A percentile compares a stretch with the other conserved stretches of the same genome.
Conservation (phyloP, 192 early-diverging fungal species). For the Backusella parvicylindrica region DNA sequence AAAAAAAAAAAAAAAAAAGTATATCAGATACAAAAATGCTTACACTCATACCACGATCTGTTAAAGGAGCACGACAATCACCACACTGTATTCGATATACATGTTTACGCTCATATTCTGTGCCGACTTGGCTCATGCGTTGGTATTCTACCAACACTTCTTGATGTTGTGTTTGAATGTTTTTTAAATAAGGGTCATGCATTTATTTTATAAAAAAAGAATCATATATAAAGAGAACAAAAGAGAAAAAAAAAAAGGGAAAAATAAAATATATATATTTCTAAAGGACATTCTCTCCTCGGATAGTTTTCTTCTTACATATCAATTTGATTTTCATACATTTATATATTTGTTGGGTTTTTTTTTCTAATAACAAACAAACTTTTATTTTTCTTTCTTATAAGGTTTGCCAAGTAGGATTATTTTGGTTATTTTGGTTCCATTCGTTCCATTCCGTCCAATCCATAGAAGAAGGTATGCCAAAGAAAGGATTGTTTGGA, state of each 20-base stretch:
- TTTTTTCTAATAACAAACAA: neutral
- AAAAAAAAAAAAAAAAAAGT: neutral
- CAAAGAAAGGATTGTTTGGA: slow-evolving; percentile 31
- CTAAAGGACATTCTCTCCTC: neutral
- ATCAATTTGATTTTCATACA: neutral
- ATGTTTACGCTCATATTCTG: slow-evolving; percentile 10
- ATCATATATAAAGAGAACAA: neutral
- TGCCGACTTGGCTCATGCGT: slow-evolving; percentile 4
- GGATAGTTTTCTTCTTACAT: too few species aligned
- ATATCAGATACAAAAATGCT: too few species aligned
- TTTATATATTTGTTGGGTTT: neutral
- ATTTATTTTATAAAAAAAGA: too few species aligned
- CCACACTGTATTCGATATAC: slow-evolving; percentile 3
- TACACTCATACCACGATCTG: slow-evolving; percentile 12
- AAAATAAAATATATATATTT: neutral
- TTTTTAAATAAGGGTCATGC: neutral
- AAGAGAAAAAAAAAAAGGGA: neutral
- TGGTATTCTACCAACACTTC: slow-evolving; percentile 5
- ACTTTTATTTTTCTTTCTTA: neutral
- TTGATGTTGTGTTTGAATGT: neutral
- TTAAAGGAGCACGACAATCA: neutral
- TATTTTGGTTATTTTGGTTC: slow-evolving; percentile 22
- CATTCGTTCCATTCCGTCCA: slow-evolving; percentile 33
- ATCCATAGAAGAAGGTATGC: slow-evolving; percentile 30
- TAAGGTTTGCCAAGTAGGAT: slow-evolving; percentile 6